Conservation (phyloP, 2,329 filamentous ascomycete genomes). For the Hypoxylon sp. region DNA sequence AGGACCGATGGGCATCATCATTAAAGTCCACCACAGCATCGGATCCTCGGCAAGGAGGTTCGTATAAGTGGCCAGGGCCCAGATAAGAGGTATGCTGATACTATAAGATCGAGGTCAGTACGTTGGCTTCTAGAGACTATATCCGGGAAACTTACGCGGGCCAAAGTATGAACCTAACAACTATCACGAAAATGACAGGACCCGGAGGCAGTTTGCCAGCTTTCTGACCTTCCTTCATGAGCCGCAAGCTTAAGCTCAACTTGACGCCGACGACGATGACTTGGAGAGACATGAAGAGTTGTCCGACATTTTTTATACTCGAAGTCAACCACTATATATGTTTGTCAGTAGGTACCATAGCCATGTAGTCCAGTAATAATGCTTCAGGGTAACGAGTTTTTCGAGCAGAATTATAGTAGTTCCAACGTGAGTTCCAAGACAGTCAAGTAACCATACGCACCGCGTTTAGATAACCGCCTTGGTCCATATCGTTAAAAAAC, state of each 20-base stretch:
- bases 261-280: conserved; percentile 66
- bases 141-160: conserved; percentile 48
- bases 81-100: conserved; percentile 60
- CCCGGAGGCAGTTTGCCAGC: conserved; percentile 52
- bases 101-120: conserved; percentile 33
- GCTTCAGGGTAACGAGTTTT: neutral
- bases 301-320: conserved; percentile 61
- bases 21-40: conserved; percentile 66
- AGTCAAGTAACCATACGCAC: conserved; percentile 12
- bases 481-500: conserved; percentile 59
- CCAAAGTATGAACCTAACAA: conserved; percentile 62
- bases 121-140: neutral
- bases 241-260: conserved; percentile 57
- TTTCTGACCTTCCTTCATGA: conserved; percentile 55
- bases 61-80: conserved; percentile 56
- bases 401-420: neutral
- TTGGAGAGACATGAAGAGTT: conserved; percentile 65
- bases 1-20: conserved; percentile 65
- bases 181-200: conserved; percentile 55
- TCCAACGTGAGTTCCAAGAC: neutral
- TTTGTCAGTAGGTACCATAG: conserved; percentile 13
- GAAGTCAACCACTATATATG: conserved; percentile 57
- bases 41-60: conserved; percentile 57
- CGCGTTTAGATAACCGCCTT: conserved; percentile 64
- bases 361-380: neutral